Evolutionary conservation across 164 flowering plant species (phyloP), one percentile per base, ranked within the genome.

Genomic region (Vitis riparia): DNA sequence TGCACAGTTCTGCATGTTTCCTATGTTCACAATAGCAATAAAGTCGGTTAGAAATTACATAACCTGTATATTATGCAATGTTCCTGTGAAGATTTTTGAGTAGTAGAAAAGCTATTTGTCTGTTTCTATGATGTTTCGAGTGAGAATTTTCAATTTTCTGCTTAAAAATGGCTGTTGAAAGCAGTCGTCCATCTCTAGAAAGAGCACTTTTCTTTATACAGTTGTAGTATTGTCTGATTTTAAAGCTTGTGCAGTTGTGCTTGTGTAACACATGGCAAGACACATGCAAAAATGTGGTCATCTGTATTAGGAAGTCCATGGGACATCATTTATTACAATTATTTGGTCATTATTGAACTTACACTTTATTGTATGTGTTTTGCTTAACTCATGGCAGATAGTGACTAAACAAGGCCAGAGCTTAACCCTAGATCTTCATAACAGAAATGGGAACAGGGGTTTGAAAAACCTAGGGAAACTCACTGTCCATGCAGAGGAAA

Each of bases 351-450:
- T 11, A 30, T 47, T 55, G 14, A 51, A 29, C 63, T 51, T 74
- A 8, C 2, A 30, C 1, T 15, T 56, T 16, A 29, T 16, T 70
- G 12, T 51, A 17, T 32, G 32, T 16, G 2, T 66, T 37, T 10
- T 62, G 59, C 68, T 12, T 32, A 17, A 32, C 8, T 63, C 19
- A 19, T 81, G 60, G 75, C 87, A 92, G 96, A 89, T 92, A 47
- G 85, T 91, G 32, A 85, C 91, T 10, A 85, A 74, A 74, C 76
- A 64, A 53, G 77, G 69, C 68, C 78, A 75, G 62, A 80, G 80
- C 69, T 77, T 88, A 76, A 85, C 91, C 53, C 58, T 91, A 50
- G 74, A 77, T 50, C 86, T 89, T 51, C 78, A 79, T 14, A 70
- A 60, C 55, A 77, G 30, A 73, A 57, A 70, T 70, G 73, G 76